These are phyloP conservation scores for Pythium phragmiticola DNA, from an alignment of 352 stramenopile genomes.

Conservation along the genomic window DNA sequence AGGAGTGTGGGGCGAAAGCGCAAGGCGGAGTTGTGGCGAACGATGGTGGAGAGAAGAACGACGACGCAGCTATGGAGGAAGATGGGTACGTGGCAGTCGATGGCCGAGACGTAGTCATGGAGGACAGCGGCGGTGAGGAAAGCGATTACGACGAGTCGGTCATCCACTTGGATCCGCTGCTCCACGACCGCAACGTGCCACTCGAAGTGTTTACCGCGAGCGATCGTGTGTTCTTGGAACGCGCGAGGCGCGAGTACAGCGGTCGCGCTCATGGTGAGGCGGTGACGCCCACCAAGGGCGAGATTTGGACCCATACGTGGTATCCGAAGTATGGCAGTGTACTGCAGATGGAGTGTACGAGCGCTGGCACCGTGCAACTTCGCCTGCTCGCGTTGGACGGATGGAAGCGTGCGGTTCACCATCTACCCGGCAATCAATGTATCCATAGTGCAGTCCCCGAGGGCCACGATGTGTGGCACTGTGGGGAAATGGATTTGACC, in stretches of 20 bases:
- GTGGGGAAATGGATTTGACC: constrained; percentile 16
- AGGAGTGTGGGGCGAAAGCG: neutral
- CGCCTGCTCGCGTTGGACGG: constrained; percentile 27
- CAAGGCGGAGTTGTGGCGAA: no score
- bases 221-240: constrained; percentile 1
- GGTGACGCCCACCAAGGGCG: neutral
- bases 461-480: constrained; percentile 26
- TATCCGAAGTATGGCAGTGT: constrained; percentile 45
- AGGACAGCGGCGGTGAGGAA: neutral
- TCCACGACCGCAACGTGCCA: constrained; percentile 8
- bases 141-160: neutral
- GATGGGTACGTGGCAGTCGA: no score
- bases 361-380: constrained; percentile 3
- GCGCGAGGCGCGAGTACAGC: constrained; percentile 1
- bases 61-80: no score
- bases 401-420: constrained; percentile 44
- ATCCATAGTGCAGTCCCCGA: constrained; percentile 15
- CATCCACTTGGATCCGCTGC: constrained; percentile 6
- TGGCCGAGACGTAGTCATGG: neutral
- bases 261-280: neutral
- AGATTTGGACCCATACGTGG: constrained; percentile 32
- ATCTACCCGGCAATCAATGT: constrained; percentile 20
- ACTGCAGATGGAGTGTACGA: constrained; percentile 34
- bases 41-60: no score
- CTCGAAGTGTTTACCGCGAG: constrained; percentile 11